Conservation (phyloP, 2,329 filamentous ascomycete genomes). For the Geosmithia flava region DNA sequence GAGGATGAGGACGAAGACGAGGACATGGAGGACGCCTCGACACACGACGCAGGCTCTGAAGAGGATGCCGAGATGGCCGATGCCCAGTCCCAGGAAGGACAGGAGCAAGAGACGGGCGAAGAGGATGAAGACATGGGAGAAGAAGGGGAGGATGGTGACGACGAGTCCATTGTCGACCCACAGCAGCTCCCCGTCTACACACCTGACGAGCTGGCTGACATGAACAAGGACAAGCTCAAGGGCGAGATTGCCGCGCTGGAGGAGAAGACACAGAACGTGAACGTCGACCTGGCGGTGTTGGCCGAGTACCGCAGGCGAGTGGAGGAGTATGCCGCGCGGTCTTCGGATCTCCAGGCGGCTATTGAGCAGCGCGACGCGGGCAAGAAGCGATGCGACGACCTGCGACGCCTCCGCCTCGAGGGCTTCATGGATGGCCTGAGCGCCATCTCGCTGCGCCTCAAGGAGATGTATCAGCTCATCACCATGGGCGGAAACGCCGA, state of each 20-base stretch:
- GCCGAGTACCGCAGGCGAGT: constrained; percentile 79
- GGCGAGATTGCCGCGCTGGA: constrained; percentile 50
- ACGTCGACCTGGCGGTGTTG: constrained; percentile 79
- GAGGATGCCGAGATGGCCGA: constrained; percentile 11
- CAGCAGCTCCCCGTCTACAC: constrained; percentile 68
- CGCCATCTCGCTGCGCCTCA: constrained; percentile 83
- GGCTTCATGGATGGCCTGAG: constrained; percentile 98
- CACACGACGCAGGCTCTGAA: constrained; percentile 4
- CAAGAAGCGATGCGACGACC: constrained; percentile 86
- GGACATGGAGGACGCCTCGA: constrained; percentile 14
- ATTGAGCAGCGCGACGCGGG: constrained; percentile 69
- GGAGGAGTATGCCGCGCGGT: constrained; percentile 68
- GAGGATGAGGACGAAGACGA: constrained; percentile 18
- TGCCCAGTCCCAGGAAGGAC: constrained; percentile 10
- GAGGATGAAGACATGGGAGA: constrained; percentile 9
- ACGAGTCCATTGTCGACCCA: constrained; percentile 7
- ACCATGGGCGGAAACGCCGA: constrained; percentile 99
- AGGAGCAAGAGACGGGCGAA: constrained; percentile 10
- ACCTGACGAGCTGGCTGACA: constrained; percentile 53
- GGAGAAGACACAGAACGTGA: constrained; percentile 68
- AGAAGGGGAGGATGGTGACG: constrained; percentile 12
- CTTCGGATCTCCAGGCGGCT: constrained; percentile 71
- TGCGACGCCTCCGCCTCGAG: constrained; percentile 79
- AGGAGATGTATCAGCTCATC: constrained; percentile 99
- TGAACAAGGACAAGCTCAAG: constrained; percentile 50